A percentile compares a stretch with the other conserved stretches of the same genome.
phyloP scores from a whole-genome alignment of 2,329 filamentous ascomycete genomes.

The Colletotrichum sidae region DNA sequence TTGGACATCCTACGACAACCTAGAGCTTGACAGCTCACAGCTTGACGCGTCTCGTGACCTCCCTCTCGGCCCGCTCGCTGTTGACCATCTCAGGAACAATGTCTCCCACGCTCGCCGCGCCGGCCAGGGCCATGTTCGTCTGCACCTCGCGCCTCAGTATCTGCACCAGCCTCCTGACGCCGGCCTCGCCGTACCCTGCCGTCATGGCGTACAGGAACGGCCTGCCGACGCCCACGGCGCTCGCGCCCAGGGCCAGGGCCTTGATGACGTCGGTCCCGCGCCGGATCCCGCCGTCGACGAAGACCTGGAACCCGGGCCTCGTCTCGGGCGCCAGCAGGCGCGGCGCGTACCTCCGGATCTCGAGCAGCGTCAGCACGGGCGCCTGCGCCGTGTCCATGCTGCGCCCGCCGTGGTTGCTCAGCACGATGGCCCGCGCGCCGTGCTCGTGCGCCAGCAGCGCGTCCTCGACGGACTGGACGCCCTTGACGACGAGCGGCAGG shows the following conservation, averaged over 20 bases:
- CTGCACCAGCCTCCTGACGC: conserved; percentile 62
- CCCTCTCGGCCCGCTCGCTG: conserved; percentile 38
- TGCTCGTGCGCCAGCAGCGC: conserved; percentile 68
- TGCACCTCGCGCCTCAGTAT: conserved; percentile 59
- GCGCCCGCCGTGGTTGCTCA: conserved; percentile 78
- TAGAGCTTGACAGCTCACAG: conserved; percentile 4
- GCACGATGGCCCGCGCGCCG: conserved; percentile 74
- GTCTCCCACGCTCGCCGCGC: conserved; percentile 74
- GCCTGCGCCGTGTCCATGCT: conserved; percentile 56
- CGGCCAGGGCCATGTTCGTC: conserved; percentile 67
- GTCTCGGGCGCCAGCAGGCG: conserved; percentile 48
- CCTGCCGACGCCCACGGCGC: conserved; percentile 77
- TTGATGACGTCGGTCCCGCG: conserved; percentile 78
- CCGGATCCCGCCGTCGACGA: conserved; percentile 73
- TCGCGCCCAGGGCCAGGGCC: conserved; percentile 71
- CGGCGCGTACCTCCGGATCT: conserved; percentile 62
- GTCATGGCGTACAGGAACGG: conserved; percentile 69
- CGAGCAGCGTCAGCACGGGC: conserved; percentile 37
- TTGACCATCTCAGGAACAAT: conserved; percentile 54
- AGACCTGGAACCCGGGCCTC: conserved; percentile 55
- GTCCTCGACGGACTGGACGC: conserved; percentile 74
- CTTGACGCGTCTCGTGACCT: conserved; percentile 36
- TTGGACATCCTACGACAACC: too few species aligned
- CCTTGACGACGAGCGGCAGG: conserved; percentile 73
- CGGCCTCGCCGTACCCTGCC: conserved; percentile 57